These are phyloP conservation scores for Lagenaria siceraria DNA, from an alignment of 306 rosid genomes.

Conservation along the genomic window DNA sequence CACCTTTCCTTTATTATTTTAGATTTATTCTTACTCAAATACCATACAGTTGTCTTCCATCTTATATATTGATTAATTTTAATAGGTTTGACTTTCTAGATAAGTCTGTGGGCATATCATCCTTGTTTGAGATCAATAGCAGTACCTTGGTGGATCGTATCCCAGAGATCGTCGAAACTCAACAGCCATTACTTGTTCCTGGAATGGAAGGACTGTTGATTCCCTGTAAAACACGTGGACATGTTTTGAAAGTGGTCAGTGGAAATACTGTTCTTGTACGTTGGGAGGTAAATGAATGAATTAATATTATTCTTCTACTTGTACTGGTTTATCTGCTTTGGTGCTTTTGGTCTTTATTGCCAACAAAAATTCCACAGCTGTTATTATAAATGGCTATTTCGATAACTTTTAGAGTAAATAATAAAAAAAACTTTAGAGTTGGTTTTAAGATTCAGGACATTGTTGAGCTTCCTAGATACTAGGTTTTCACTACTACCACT, in stretches of 20 bases:
- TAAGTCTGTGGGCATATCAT: conserved; percentile 68
- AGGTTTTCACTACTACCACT: too few relatives aligned
- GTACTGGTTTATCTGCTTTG: background rate
- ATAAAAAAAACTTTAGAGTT: too few relatives aligned
- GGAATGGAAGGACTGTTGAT: conserved; percentile 71
- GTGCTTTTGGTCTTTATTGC: background rate
- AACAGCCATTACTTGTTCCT: conserved; percentile 43
- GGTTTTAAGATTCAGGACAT: too few relatives aligned
- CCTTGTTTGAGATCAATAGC: conserved; percentile 48
- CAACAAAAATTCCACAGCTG: background rate
- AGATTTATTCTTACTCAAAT: background rate
- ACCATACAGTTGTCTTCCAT: background rate
- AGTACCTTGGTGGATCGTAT: conserved; percentile 27
- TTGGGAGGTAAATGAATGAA: conserved; percentile 65
- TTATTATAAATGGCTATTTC: background rate
- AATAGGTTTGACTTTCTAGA: conserved; percentile 79
- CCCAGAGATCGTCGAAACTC: conserved; percentile 46
- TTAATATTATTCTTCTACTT: background rate
- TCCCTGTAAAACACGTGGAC: conserved; percentile 71
- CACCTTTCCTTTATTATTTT: background rate
- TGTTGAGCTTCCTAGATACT: too few relatives aligned
- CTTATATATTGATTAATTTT: background rate
- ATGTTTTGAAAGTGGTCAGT: conserved; percentile 49
- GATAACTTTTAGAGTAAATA: background rate
- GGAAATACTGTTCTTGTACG: conserved; percentile 70